Evolutionary conservation across 2,329 filamentous ascomycete genomes (phyloP).

Genomic region (Cadophora gregata): DNA sequence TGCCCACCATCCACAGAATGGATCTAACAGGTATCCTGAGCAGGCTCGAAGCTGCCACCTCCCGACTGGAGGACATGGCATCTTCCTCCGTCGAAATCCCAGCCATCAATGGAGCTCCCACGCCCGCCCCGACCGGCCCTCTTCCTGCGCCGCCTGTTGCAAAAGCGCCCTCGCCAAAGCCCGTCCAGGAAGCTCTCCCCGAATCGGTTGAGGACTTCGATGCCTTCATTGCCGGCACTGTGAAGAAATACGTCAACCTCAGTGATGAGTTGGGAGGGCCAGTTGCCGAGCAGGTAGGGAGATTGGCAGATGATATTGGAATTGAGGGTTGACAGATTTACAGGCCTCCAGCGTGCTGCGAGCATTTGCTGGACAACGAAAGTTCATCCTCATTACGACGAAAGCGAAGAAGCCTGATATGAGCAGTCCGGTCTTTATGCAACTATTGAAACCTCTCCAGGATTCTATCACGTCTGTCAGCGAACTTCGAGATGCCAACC

Average conservation of each 20-base stretch:
- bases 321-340: conserved; percentile 25
- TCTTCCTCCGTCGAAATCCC: conserved; percentile 70
- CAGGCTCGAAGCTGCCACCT: conserved; percentile 96
- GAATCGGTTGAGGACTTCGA: conserved; percentile 90
- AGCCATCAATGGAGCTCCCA: conserved; percentile 51
- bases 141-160: conserved; percentile 46
- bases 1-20: conserved; percentile 34
- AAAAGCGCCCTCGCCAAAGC: conserved; percentile 50
- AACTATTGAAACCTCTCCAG: conserved; percentile 86
- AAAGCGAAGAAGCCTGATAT: conserved; percentile 92
- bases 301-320: conserved; percentile 19
- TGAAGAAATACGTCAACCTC: conserved; percentile 78
- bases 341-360: conserved; percentile 60
- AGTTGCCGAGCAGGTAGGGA: conserved; percentile 77
- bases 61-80: conserved; percentile 94
- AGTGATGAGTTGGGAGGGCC: conserved; percentile 80
- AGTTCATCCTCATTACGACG: conserved; percentile 85
- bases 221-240: conserved; percentile 72
- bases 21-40: conserved; percentile 45
- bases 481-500: conserved; percentile 82
- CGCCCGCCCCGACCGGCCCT: conserved; percentile 48
- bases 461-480: conserved; percentile 79
- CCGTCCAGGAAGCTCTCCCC: conserved; percentile 63
- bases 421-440: conserved; percentile 66
- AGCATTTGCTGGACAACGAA: conserved; percentile 84